Evolutionary conservation across 2,329 filamentous ascomycete genomes (phyloP).

Genomic region (Penicillium sp.): DNA sequence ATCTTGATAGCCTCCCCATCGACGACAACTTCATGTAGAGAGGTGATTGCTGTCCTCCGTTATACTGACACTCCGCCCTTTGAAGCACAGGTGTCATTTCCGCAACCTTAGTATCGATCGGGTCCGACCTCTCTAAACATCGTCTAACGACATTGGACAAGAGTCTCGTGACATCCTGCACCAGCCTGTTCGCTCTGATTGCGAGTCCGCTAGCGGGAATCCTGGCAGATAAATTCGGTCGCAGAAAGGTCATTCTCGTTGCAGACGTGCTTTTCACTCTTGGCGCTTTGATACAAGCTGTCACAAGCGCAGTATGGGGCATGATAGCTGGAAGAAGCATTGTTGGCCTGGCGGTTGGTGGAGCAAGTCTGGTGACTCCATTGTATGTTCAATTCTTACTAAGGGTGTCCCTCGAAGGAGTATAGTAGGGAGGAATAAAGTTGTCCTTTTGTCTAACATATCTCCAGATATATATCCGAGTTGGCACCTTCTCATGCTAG

Average conservation of each 20-base stretch:
- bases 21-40: too few relatives aligned
- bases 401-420: too few relatives aligned
- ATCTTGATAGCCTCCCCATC: conserved; percentile 7
- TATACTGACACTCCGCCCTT: too few relatives aligned
- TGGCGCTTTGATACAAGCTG: conserved; percentile 39
- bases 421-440: too few relatives aligned
- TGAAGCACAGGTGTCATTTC: conserved; percentile 53
- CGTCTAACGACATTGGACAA: conserved; percentile 49
- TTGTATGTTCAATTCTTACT: too few relatives aligned
- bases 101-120: conserved; percentile 50
- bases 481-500: conserved; percentile 66
- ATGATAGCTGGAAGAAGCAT: conserved; percentile 42
- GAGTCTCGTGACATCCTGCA: conserved; percentile 50
- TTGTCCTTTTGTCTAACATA: neutral
- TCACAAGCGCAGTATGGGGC: conserved; percentile 34
- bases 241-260: conserved; percentile 42
- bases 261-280: conserved; percentile 41
- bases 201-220: conserved; percentile 48
- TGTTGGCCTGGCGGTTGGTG: conserved; percentile 42
- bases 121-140: conserved; percentile 45
- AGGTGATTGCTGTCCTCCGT: too few relatives aligned
- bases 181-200: conserved; percentile 50
- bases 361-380: conserved; percentile 66
- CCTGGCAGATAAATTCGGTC: conserved; percentile 43
- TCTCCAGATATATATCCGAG: conserved; percentile 65